These are phyloP conservation scores for Monosporascus sp. DNA, from an alignment of 2,329 filamentous ascomycete genomes.

Conservation along the genomic window DNA sequence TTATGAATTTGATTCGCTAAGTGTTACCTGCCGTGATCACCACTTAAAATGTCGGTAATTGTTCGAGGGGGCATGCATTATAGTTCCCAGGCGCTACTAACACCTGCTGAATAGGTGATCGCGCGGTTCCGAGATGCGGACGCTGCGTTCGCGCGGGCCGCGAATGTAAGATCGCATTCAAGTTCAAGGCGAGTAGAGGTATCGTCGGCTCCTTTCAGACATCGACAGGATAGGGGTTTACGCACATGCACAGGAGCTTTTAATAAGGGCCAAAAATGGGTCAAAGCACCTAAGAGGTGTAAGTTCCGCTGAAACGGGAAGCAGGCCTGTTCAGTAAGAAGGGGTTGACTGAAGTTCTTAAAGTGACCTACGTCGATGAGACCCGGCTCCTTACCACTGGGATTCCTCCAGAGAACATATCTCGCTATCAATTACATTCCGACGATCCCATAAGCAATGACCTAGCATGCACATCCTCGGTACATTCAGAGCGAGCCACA, in stretches of 20 bases:
- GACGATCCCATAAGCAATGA: slow-evolving; percentile 11
- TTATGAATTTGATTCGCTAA: not conserved
- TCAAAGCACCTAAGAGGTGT: slow-evolving; percentile 22
- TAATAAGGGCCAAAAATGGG: slow-evolving; percentile 24
- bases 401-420: slow-evolving; percentile 14
- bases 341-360: slow-evolving; percentile 1
- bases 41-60: slow-evolving; percentile 39
- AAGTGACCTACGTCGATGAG: slow-evolving; percentile 28
- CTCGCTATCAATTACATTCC: slow-evolving; percentile 13
- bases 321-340: not conserved
- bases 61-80: not conserved
- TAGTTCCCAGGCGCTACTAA: slow-evolving; percentile 3
- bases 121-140: slow-evolving; percentile 26
- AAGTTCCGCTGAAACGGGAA: slow-evolving; percentile 3
- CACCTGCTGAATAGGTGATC: slow-evolving; percentile 30
- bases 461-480: slow-evolving; percentile 8
- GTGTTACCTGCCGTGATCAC: slow-evolving; percentile 40
- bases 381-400: slow-evolving; percentile 19
- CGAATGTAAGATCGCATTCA: slow-evolving; percentile 28
- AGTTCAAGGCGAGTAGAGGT: slow-evolving; percentile 29
- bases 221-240: slow-evolving; percentile 1
- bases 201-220: slow-evolving; percentile 1
- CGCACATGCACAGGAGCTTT: slow-evolving; percentile 15
- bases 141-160: slow-evolving; percentile 27
- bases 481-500: not conserved